Evolutionary conservation across 805 yeast genomes (phyloP), one percentile per base, ranked within the genome.

Genomic region (Yamadazyma endophytica): DNA sequence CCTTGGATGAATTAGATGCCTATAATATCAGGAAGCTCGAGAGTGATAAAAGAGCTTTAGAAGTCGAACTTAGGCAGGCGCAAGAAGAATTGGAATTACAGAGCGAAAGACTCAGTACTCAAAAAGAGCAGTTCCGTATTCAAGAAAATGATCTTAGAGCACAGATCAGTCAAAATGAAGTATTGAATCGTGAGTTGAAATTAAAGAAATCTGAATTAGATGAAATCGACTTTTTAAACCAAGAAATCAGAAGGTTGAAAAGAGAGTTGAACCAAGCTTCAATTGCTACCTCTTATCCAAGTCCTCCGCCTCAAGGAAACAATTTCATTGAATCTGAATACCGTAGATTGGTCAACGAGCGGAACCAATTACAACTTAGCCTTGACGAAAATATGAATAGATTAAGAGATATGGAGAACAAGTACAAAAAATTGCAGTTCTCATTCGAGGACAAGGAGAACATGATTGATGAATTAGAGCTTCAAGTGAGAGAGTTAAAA

Each of bases 301-400:
- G n/a, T n/a, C n/a, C n/a, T 7, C 30, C 30, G 5, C n/a, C 28
- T 11, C 13, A 17, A n/a, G 21, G 12, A 13, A 18, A 24, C 18
- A 20, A 23, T 4, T 35, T 31, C 13, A 12, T 35, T 4, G 32
- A 35, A 28, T 24, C 24, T 26, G 38, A 42, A 27, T 35, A 43
- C 18, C 47, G 29, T 39, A 46, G 28, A 20, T 24, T 21, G 4
- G 21, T 17, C 15, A 36, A 7, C 16, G 46, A 43, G 24, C 32
- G 39, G 21, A 24, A 37, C 8, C 46, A 42, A 3, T 42, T 50
- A 17, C 37, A 36, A 27, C 11, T 19, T 23, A 39, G 49, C 4
- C 55, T 54, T 25, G 61, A 64, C 9, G 56, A 60, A 15, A 40
- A 52, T n/a, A 71, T 65, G 34, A 50, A 69, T 31, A 58, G 58